These are phyloP conservation scores for Boletellus ananas DNA, from an alignment of 768 basidiomycete genomes.

Conservation along the genomic window DNA sequence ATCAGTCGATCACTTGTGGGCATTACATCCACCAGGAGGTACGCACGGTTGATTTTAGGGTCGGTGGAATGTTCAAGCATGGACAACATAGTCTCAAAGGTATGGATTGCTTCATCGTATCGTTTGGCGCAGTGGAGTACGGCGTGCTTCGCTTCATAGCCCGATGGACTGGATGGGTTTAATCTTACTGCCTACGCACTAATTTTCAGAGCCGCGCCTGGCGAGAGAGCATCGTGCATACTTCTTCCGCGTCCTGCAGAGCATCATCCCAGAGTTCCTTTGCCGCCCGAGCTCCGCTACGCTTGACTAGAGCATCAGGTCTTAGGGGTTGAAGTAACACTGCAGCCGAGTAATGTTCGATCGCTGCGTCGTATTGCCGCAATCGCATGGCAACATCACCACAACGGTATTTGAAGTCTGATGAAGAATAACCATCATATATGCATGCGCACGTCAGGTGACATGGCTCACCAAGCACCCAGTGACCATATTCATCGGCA, in stretches of 20 bases:
- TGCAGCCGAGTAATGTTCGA: slow-evolving; percentile 3
- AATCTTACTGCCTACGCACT: neutral
- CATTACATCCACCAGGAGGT: neutral
- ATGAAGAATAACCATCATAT: neutral
- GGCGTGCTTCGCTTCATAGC: neutral
- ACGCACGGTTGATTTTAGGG: neutral
- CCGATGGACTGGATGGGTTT: neutral
- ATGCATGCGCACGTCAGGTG: neutral
- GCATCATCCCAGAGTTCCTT: slow-evolving; percentile 5
- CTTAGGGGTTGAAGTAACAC: neutral
- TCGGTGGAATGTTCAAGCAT: slow-evolving; percentile 2
- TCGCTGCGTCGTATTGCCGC: slow-evolving; percentile 5
- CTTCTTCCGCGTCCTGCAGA: slow-evolving; percentile 6
- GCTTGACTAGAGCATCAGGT: neutral
- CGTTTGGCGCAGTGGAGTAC: neutral
- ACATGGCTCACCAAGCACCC: neutral
- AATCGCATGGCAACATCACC: slow-evolving; percentile 5
- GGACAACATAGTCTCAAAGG: slow-evolving; percentile 1
- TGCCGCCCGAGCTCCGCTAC: slow-evolving; percentile 6
- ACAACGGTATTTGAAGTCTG: slow-evolving; percentile 3
- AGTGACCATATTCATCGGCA: neutral
- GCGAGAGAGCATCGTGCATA: neutral
- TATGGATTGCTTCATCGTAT: slow-evolving; percentile 4
- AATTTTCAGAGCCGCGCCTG: neutral
- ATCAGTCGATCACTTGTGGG: neutral